Percentiles rank a stretch among this genome's conserved stretches.
Evolutionary conservation across 2,329 filamentous ascomycete genomes (phyloP).

Genomic region (Trichoderma koningiopsis): DNA sequence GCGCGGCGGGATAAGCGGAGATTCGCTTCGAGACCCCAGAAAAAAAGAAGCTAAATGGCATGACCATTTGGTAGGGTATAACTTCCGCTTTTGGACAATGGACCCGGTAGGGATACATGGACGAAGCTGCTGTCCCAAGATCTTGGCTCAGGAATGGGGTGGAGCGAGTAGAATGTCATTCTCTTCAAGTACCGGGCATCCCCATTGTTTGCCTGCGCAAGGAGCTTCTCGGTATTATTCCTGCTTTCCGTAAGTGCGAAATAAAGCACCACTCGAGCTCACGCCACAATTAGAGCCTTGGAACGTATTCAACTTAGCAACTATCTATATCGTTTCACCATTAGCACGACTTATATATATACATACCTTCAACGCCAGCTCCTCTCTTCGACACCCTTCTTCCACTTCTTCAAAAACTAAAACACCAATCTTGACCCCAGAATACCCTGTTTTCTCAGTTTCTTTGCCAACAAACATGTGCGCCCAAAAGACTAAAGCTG

Average conservation of each 20-base stretch:
- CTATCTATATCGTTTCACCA: not conserved
- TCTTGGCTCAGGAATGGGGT: not conserved
- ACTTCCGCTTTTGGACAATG: slow-evolving; percentile 3
- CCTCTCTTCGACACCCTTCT: not conserved
- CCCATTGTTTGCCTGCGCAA: not conserved
- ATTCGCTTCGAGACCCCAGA: not conserved
- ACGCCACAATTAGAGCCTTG: not conserved
- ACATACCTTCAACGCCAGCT: not conserved
- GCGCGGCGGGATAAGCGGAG: not conserved
- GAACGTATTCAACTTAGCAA: not conserved
- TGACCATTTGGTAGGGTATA: not conserved
- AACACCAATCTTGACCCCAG: not conserved
- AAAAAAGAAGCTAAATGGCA: not conserved
- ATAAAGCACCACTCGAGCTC: not conserved
- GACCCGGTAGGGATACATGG: not conserved
- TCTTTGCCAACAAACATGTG: not conserved
- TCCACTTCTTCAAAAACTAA: not conserved
- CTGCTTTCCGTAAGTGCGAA: not conserved
- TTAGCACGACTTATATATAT: not conserved
- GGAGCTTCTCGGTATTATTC: not conserved
- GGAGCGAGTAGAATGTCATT: not conserved
- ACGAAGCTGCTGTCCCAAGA: not conserved
- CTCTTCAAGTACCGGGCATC: not conserved
- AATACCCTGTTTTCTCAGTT: not conserved
- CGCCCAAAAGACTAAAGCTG: not conserved